A percentile compares a stretch with the other conserved stretches of the same genome.
phyloP scores from a whole-genome alignment of 768 basidiomycete genomes.

The Boletus pseudo-olivaceus region DNA sequence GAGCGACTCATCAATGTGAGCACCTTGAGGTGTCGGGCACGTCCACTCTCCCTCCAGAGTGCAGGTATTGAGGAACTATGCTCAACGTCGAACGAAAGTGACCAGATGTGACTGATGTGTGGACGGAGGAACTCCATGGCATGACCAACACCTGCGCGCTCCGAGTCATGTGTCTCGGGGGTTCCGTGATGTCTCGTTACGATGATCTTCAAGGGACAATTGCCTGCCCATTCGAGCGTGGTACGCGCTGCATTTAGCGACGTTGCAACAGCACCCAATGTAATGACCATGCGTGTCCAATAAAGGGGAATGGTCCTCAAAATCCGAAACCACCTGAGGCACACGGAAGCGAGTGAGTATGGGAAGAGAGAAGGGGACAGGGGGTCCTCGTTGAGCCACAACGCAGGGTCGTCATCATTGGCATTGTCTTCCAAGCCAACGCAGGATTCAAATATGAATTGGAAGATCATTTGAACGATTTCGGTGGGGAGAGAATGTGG shows the following conservation, averaged over 20 bases:
- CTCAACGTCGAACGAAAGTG: constrained; percentile 6
- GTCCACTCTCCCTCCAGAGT: constrained; percentile 5
- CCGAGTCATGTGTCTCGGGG: neutral
- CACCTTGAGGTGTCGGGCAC: neutral
- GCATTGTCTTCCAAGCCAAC: neutral
- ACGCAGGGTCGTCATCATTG: neutral
- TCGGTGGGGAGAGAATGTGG: constrained; percentile 10
- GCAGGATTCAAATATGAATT: constrained; percentile 4
- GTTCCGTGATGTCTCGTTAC: constrained; percentile 2
- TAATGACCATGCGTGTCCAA: constrained; percentile 11
- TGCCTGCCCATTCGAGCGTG: constrained; percentile 1
- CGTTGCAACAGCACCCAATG: neutral
- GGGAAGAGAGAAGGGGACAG: constrained; percentile 9
- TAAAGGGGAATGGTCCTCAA: neutral
- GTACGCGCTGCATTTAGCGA: neutral
- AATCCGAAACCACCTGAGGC: constrained; percentile 7
- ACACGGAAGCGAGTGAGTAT: constrained; percentile 6
- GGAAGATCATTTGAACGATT: constrained; percentile 8
- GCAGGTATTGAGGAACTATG: neutral
- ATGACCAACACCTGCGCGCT: neutral
- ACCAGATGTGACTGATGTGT: neutral
- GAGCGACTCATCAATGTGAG: neutral
- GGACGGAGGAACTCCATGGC: constrained; percentile 5
- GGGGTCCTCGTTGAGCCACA: constrained; percentile 6
- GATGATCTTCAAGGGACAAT: constrained; percentile 1